Evolutionary conservation across 2,329 filamentous ascomycete species (phyloP).

Genomic region (Colletotrichum magnum): DNA sequence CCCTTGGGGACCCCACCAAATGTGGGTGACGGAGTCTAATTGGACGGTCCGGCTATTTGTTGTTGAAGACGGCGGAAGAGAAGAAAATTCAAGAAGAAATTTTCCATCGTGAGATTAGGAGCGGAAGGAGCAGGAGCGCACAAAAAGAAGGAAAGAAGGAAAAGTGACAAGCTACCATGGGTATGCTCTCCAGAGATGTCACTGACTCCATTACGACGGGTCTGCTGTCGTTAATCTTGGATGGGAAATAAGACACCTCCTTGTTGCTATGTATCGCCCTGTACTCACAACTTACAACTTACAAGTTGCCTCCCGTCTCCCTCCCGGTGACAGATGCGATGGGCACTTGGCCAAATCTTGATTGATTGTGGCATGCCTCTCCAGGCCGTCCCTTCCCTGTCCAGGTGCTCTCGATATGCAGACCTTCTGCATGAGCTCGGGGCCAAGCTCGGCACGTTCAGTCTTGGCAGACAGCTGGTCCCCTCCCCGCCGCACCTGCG

Average conservation of each 20-base stretch:
- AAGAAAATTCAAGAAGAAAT: conserved; percentile 1
- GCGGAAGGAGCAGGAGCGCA: not conserved
- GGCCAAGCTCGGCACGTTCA: conserved; percentile 39
- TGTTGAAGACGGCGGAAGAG: not conserved
- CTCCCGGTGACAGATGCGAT: not conserved
- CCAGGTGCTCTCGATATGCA: conserved; percentile 28
- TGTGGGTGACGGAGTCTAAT: conserved; percentile 13
- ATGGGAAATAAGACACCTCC: too few relatives aligned
- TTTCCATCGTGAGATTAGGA: conserved; percentile 20
- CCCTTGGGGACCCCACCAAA: conserved; percentile 33
- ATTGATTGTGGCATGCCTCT: too few relatives aligned
- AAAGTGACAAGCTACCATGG: not conserved
- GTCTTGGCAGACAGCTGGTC: conserved; percentile 33
- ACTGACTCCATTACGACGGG: too few relatives aligned
- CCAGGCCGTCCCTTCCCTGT: too few relatives aligned
- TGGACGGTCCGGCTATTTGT: not conserved
- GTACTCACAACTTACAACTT: too few relatives aligned
- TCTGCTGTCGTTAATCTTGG: too few relatives aligned
- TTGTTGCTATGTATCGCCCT: too few relatives aligned
- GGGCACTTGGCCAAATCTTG: not conserved
- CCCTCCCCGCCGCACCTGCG: conserved; percentile 23
- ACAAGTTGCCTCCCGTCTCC: too few relatives aligned
- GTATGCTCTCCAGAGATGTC: too few relatives aligned
- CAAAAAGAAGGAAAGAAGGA: not conserved
- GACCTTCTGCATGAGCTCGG: conserved; percentile 38